Evolutionary conservation across 257 asterid genomes (phyloP), one percentile per base, ranked within the genome.

Genomic region (Nemophila menziesii): DNA sequence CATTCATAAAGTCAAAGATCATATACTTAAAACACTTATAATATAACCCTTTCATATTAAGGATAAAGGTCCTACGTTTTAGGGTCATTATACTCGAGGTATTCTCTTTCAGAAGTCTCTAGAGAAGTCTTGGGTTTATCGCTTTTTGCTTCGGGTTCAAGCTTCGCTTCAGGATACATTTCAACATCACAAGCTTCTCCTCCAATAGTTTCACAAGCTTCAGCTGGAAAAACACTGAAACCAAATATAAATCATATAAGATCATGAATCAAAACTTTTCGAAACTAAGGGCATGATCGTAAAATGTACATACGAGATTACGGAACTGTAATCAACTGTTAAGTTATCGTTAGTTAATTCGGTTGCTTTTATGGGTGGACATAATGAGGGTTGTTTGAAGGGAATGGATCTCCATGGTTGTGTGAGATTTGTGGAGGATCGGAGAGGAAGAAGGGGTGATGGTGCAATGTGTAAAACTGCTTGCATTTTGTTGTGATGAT

Each of bases 151-250:
- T 65, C 63, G 26, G 50, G 56, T 20, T 63, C 33, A 12, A 56
- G 77, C 58, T 75, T 75, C 53, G 48, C 66, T 58, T 75, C 85
- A 5, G 79, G 79, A 33, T 37, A 60, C 57, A 68, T 68, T 36
- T 65, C 69, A 11, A 65, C 77, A 33, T 45, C 29, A 41, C 82
- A 72, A 15, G 75, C 56, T 9, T 75, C 82, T 67, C 82, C 92
- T 1, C 85, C 85, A 5, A 72, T 44, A 16, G 72, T 75, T 19
- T 79, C 82, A 23, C 85, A 79, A 11, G 85, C 85, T 69, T 79
- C 85, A 20, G 77, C 82, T 15, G 79, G 92, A 45, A 79, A 79
- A 8, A 75, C 82, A 27, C 85, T 72, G 49, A 21, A 43, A 34
- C 24, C 19, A 1, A 3, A 36, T 38, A 29, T n/a, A 2, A 15